phyloP scores from a whole-genome alignment of 441 rosid genomes.

The Syzygium syzygioides region DNA sequence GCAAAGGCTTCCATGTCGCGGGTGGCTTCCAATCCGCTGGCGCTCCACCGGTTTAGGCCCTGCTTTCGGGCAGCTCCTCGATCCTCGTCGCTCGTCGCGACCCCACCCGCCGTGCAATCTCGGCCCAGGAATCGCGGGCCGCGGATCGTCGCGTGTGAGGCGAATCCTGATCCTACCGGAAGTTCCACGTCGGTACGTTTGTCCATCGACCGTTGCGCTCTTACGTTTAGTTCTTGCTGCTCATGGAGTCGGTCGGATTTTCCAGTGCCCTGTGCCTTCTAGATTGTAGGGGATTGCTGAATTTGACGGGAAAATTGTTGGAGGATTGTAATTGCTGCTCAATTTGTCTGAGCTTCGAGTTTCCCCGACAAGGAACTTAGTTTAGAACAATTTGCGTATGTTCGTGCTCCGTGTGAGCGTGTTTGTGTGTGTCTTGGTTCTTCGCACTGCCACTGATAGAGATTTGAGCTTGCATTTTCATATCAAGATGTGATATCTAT shows the following conservation, averaged over 20 bases:
- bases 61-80: constrained; percentile 17
- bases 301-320: background rate
- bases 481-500: background rate
- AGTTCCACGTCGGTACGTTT: constrained; percentile 9
- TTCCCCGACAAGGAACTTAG: background rate
- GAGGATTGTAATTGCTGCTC: background rate
- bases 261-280: background rate
- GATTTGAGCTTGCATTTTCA: background rate
- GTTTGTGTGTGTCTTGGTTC: background rate
- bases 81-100: constrained; percentile 1
- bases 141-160: constrained; percentile 35
- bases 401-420: background rate
- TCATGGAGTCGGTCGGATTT: background rate
- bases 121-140: constrained; percentile 13
- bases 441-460: background rate
- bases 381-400: background rate
- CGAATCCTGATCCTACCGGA: constrained; percentile 34
- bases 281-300: background rate
- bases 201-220: background rate
- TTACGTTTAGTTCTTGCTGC: background rate
- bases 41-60: constrained; percentile 36
- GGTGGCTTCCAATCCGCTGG: constrained; percentile 34
- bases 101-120: constrained; percentile 1
- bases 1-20: constrained; percentile 36
- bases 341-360: background rate